A percentile compares a stretch with the other conserved stretches of the same genome.
phyloP scores from a whole-genome alignment of 2,329 filamentous ascomycete species.

The Apiospora arundinis region DNA sequence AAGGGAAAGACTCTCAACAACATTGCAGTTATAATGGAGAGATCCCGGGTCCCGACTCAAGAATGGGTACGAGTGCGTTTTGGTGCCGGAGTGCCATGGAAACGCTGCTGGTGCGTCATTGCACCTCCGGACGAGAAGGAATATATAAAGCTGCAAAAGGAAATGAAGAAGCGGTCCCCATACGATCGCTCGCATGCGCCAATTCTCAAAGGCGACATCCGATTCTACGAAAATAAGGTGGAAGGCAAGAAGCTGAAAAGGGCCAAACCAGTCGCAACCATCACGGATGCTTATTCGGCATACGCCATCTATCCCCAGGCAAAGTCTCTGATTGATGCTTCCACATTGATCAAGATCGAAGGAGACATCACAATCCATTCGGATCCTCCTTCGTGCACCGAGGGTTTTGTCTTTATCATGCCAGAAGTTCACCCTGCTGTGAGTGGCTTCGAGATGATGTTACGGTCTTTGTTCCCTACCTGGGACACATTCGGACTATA shows the following conservation, averaged over 20 bases:
- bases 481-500: conserved; percentile 94
- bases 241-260: conserved; percentile 89
- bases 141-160: conserved; percentile 81
- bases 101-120: conserved; percentile 95
- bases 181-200: conserved; percentile 77
- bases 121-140: conserved; percentile 94
- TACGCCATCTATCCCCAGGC: conserved; percentile 97
- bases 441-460: conserved; percentile 92
- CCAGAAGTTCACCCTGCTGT: conserved; percentile 92
- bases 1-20: conserved; percentile 91
- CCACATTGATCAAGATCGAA: conserved; percentile 92
- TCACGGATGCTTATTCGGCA: conserved; percentile 87
- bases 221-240: conserved; percentile 85
- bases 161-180: conserved; percentile 78
- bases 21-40: conserved; percentile 87
- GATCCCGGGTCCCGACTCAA: conserved; percentile 76
- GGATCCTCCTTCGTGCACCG: conserved; percentile 75
- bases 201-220: conserved; percentile 84
- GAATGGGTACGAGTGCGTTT: conserved; percentile 97
- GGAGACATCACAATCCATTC: conserved; percentile 88
- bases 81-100: conserved; percentile 94
- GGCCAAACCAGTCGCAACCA: conserved; percentile 85
- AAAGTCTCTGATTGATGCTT: conserved; percentile 91
- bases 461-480: conserved; percentile 89
- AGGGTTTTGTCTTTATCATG: conserved; percentile 98